Base-by-base conservation (phyloP, 2,329 filamentous ascomycete genomes). In the Calonectria ilicicola region DNA sequence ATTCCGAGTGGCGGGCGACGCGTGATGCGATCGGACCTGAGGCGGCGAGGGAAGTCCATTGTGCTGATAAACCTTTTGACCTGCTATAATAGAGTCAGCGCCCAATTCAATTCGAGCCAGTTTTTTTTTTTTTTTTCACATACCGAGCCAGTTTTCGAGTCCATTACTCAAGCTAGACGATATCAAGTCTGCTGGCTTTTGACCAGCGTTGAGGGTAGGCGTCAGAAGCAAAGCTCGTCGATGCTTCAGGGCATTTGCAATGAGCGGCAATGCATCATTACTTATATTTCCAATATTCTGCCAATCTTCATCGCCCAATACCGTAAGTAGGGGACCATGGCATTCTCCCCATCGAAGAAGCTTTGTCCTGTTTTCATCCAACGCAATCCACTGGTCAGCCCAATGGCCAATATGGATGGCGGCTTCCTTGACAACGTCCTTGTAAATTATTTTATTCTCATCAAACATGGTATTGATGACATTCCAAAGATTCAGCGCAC, bases 401-500 rank as follows among this genome's bases (percentile, higher is more conserved):
- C 84, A 87, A 17, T 78, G 73, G 23, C 83, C 81, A 38, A 83
- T 77, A 27, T 84, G 71, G 29, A 80, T 40, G 19, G 81, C 78
- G 51, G 74, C 65, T 26, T 76, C 73, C 44, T 78, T 76, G 46
- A 69, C 62, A 32, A 83, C 32, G 23, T 82, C 81, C 2, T 72
- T 65, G 17, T 77, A 67, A 40, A 86, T 82, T 15, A 80, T 77
- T 42, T 77, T 69, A 32, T 87, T 88, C 76, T 88, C 86, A 19
- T 82, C 80, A 47, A 77, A 79, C 1, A 89, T 77, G 10, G 83
- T 82, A 35, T 84, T 82, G 53, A 88, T 75, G 40, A 89, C 82
- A 29, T 85, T 86, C 84, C 85, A 88, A 15, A 89, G 80, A 72
- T 90, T 90, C 72, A 85, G 80, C 0, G 85, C 85, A 9, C 88